phyloP scores from a whole-genome alignment of 352 stramenopile genomes.

The Achlya hypogyna region DNA sequence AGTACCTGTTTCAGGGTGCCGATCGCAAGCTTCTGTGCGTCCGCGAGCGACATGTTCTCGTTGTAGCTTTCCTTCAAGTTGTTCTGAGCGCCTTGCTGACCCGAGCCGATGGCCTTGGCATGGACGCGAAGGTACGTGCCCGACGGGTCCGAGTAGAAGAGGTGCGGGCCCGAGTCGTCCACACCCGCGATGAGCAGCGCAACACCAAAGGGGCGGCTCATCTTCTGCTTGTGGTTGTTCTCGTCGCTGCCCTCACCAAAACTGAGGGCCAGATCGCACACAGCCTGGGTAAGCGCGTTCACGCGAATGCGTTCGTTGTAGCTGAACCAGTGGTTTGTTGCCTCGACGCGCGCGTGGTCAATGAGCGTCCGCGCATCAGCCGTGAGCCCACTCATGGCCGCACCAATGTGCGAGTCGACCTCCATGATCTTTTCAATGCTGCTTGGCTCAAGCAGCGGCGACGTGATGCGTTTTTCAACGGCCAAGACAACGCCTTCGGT shows the following conservation, averaged over 20 bases:
- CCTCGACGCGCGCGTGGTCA: slow-evolving; percentile 98
- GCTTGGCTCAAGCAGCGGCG: slow-evolving; percentile 89
- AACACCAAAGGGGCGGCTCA: slow-evolving; percentile 98
- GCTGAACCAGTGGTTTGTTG: slow-evolving; percentile 98
- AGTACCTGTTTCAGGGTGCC: slow-evolving; percentile 90
- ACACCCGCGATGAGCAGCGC: slow-evolving; percentile 95
- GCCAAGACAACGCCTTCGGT: slow-evolving; percentile 96
- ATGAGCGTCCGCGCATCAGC: slow-evolving; percentile 98
- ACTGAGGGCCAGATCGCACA: slow-evolving; percentile 97
- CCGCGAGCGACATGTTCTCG: slow-evolving; percentile 90
- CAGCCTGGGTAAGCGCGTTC: slow-evolving; percentile 95
- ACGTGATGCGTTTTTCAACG: slow-evolving; percentile 98
- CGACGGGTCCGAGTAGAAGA: slow-evolving; percentile 96
- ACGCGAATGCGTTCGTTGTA: slow-evolving; percentile 98
- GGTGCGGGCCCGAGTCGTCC: slow-evolving; percentile 89
- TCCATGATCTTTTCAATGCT: slow-evolving; percentile 99
- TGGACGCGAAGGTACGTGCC: slow-evolving; percentile 98
- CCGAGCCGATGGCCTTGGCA: slow-evolving; percentile 97
- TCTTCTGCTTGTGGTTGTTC: slow-evolving; percentile 96
- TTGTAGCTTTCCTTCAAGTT: slow-evolving; percentile 98
- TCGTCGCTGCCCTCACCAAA: slow-evolving; percentile 89
- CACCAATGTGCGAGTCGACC: slow-evolving; percentile 97
- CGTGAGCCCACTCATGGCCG: slow-evolving; percentile 97
- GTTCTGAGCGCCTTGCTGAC: slow-evolving; percentile 95
- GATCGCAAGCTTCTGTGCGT: slow-evolving; percentile 96